phyloP scores from a whole-genome alignment of 192 early-diverging fungal genomes.

The Podila epicladia region DNA sequence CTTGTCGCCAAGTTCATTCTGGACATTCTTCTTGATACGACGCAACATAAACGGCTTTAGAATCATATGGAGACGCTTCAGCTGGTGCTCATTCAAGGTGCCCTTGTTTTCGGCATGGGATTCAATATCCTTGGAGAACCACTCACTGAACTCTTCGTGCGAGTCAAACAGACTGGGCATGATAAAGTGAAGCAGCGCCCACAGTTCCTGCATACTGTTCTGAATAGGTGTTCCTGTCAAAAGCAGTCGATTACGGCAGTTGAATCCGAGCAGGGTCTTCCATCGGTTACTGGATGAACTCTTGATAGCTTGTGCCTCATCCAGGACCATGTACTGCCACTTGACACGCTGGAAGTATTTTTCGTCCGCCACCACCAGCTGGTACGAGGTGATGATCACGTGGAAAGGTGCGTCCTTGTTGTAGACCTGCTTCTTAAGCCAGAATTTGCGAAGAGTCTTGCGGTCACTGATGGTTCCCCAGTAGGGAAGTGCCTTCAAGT shows the following conservation, averaged over 20 bases:
- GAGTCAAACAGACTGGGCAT: slow-evolving; percentile 96
- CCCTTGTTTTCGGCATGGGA: slow-evolving; percentile 87
- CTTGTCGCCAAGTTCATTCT: slow-evolving; percentile 92
- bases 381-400: slow-evolving; percentile 91
- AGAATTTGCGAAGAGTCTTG: slow-evolving; percentile 83
- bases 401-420: slow-evolving; percentile 85
- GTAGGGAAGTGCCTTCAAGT: slow-evolving; percentile 84
- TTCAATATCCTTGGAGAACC: slow-evolving; percentile 95
- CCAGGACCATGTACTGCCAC: slow-evolving; percentile 97
- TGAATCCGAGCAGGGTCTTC: slow-evolving; percentile 85
- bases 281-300: slow-evolving; percentile 88
- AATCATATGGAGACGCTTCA: slow-evolving; percentile 88
- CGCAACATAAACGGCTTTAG: slow-evolving; percentile 96
- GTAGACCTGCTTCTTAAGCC: slow-evolving; percentile 78
- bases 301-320: slow-evolving; percentile 96
- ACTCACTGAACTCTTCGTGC: slow-evolving; percentile 93
- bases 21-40: slow-evolving; percentile 89
- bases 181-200: slow-evolving; percentile 94
- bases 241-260: slow-evolving; percentile 85
- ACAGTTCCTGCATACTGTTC: slow-evolving; percentile 94
- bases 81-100: slow-evolving; percentile 84
- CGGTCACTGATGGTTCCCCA: slow-evolving; percentile 89
- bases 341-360: slow-evolving; percentile 83
- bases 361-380: slow-evolving; percentile 84
- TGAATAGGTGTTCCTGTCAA: slow-evolving; percentile 95